Evolutionary conservation across 345 rosid genomes (phyloP), one percentile per base, ranked within the genome.

Genomic region (Camelina neglecta): DNA sequence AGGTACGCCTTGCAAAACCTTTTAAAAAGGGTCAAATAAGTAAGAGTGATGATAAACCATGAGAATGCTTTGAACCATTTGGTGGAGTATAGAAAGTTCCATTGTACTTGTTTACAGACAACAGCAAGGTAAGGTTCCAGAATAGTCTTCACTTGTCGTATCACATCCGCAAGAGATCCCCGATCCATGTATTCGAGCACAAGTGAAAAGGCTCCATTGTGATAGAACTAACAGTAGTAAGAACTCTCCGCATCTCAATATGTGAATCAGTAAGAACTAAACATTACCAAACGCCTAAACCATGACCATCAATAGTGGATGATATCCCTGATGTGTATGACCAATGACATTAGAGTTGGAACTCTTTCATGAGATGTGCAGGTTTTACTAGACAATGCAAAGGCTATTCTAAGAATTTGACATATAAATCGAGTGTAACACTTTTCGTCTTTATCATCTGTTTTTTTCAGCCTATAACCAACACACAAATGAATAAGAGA

Each of bases 141-240:
- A 81, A 96, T 88, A 67, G 97, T 96, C 73, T 89, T 93, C 54
- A 93, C 93, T 87, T 87, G 97, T 83, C 82, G 85, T 57, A 96
- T 85, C 72, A 93, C 88, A 81, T 96, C 99, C 13, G 82, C 94
- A 67, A 96, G 86, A 79, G 99, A 96, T 15, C 99, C 98, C 60
- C 97, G 93, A 68, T 96, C 98, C 98, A 96, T 96, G 88, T 93
- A 93, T 65, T 96, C 98, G 35, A 96, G 81, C 78, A 93, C 97
- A 58, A 96, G 93, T n/a, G 96, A 90, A 73, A 96, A 81, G 8
- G 90, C 94, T 79, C 98, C 99, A 39, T 91, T 95, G 89, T 90
- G 97, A 77, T 96, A 96, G 83, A 96, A 96, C 86, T 49, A 92
- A 85, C 44, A 95, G 87, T 68, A 92, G 84, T 88, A 95, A 84